Conservation (phyloP, 305 asterid genomes). For the Petunia hybrid region DNA sequence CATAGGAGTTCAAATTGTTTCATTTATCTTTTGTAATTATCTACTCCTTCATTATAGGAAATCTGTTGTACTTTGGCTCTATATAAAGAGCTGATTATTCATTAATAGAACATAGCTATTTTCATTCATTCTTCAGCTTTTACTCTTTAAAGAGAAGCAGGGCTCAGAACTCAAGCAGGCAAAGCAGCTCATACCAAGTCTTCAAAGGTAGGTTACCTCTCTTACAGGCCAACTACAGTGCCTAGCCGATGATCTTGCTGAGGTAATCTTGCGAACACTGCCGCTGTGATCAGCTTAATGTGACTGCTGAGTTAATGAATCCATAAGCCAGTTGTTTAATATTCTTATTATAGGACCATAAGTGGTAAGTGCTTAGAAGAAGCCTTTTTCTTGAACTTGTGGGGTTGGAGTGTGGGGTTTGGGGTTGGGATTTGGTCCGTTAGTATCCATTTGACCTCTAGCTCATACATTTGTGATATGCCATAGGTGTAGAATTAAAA, state of each 20-base stretch:
- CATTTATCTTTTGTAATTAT: no score
- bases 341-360: background rate
- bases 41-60: no score
- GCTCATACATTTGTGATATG: background rate
- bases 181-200: constrained; percentile 80
- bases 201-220: constrained; percentile 91
- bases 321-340: background rate
- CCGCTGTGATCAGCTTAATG: background rate
- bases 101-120: no score
- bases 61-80: no score
- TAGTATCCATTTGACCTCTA: background rate
- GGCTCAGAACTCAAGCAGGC: constrained; percentile 83
- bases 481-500: background rate
- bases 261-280: constrained; percentile 46
- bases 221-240: constrained; percentile 84
- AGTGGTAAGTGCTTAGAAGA: background rate
- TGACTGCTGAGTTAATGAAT: background rate
- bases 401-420: no score
- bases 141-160: no score
- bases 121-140: no score
- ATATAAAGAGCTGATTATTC: no score
- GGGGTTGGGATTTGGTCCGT: background rate
- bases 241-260: constrained; percentile 92
- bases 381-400: background rate
- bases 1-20: no score